Evolutionary conservation across 352 stramenopile genomes (phyloP), one percentile per base, ranked within the genome.

Genomic region (Phytophthora constricta): DNA sequence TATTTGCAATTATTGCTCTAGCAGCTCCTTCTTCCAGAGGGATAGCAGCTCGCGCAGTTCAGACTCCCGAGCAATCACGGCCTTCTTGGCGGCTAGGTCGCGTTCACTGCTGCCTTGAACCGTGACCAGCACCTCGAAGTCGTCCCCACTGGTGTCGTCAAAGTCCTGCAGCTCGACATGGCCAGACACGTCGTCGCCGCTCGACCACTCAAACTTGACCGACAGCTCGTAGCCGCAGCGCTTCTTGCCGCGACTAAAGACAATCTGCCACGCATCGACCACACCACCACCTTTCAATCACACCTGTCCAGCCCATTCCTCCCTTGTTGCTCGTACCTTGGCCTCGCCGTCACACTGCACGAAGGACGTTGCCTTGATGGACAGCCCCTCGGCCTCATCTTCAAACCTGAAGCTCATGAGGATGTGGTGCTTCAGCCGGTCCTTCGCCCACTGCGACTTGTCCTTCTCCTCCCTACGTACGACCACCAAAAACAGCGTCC

Each of bases 201-300:
- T 80, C 16, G 72, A 37, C 77, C 85, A 94, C 56, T 85, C 82
- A 52, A 93, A 95, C 69, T 93, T 93, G 71, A 95, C 74, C 47
- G 79, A 83, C 26, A 95, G 80, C 42, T 95, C 86, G 60, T 93
- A 95, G 5, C 87, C 86, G 45, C 87, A 95, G 42, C 87, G 87
- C 67, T 95, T 95, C 75, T 93, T 92, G 42, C 87, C 84, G 37
- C 87, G 84, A 61, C 86, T 93, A 53, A 93, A 92, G 14, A 95
- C 84, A 62, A 90, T 23, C 79, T 90, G 53, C 31, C 47, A 10
- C 20, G 3, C 41, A 63, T 17, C 27, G 4, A 33, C 28, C 10
- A 28, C n/a, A 19, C 9, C 26, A 56, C 22, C 26, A 74, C 22
- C 20, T 47, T 16, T 56, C 43, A 57, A 61, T 13, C 33, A 53